Conservation (phyloP, 768 basidiomycete species). For the Mycena galericulata region DNA sequence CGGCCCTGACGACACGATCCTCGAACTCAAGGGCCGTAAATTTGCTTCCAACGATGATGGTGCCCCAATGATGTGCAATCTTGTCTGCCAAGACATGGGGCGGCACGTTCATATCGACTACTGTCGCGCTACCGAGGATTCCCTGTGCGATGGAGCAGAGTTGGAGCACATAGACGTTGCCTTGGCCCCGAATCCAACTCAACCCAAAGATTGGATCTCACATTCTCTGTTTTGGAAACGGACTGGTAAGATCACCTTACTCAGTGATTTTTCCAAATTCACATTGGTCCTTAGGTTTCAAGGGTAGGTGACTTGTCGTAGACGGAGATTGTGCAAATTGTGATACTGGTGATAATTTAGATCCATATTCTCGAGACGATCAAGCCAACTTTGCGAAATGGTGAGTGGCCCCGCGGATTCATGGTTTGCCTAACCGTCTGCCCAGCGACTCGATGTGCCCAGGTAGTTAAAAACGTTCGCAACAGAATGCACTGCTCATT, state of each 20-base stretch:
- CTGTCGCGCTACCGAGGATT: constrained; percentile 55
- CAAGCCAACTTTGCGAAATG: constrained; percentile 66
- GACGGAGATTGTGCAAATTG: not conserved
- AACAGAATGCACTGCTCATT: not conserved
- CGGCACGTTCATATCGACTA: constrained; percentile 69
- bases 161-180: constrained; percentile 56
- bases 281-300: constrained; percentile 57
- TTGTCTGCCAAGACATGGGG: constrained; percentile 65
- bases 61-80: constrained; percentile 72
- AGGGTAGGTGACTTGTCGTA: constrained; percentile 48
- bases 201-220: constrained; percentile 64
- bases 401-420: constrained; percentile 44
- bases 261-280: not conserved
- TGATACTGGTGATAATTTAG: constrained; percentile 41
- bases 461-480: constrained; percentile 45
- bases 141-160: constrained; percentile 55
- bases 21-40: constrained; percentile 67
- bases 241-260: not conserved
- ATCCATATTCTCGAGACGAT: constrained; percentile 72
- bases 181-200: constrained; percentile 58
- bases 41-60: constrained; percentile 68
- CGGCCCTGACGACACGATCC: constrained; percentile 56
- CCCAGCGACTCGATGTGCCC: constrained; percentile 63
- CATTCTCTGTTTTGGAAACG: constrained; percentile 69
- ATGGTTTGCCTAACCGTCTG: not conserved